Evolutionary conservation across 176 grass and related monocot species (phyloP).

Genomic region (Areca catechu): DNA sequence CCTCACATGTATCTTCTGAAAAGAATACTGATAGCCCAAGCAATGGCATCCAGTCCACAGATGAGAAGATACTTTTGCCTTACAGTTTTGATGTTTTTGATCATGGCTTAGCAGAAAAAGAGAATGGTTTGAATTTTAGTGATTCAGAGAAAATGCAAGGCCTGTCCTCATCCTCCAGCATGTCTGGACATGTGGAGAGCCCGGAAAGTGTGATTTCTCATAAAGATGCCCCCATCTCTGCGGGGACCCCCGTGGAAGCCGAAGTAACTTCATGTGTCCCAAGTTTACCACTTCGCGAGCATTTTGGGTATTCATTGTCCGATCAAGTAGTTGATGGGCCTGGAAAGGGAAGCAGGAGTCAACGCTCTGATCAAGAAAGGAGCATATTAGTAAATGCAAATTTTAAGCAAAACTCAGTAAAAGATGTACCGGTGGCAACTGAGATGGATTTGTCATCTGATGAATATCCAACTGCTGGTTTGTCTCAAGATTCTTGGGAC

Average conservation of each 20-base stretch:
- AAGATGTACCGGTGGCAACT: slow-evolving; percentile 55
- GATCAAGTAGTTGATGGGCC: slow-evolving; percentile 24
- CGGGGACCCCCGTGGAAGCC: slow-evolving; percentile 32
- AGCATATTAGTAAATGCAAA: slow-evolving; percentile 42
- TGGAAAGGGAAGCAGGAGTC: slow-evolving; percentile 59
- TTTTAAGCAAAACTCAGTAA: slow-evolving; percentile 65
- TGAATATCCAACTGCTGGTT: slow-evolving; percentile 38
- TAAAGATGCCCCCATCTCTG: slow-evolving; percentile 10
- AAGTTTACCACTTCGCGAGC: slow-evolving; percentile 46
- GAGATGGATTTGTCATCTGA: slow-evolving; percentile 47
- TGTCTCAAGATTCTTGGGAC: slow-evolving; percentile 32
- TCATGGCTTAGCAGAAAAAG: slow-evolving; percentile 41
- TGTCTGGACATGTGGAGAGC: slow-evolving; percentile 3
- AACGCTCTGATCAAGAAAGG: slow-evolving; percentile 70
- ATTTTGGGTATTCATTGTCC: slow-evolving; percentile 36
- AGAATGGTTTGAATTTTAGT: slow-evolving; percentile 35
- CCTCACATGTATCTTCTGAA: slow-evolving; percentile 28
- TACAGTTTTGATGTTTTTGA: slow-evolving; percentile 58
- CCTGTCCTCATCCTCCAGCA: not conserved
- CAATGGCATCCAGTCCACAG: slow-evolving; percentile 8
- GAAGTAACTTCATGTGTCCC: slow-evolving; percentile 36
- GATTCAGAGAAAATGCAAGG: slow-evolving; percentile 16
- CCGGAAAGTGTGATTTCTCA: not conserved
- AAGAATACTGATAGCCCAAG: slow-evolving; percentile 25
- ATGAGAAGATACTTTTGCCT: slow-evolving; percentile 48